A percentile compares a stretch with the other conserved stretches of the same genome.
Conservation (phyloP, 169 alveolate genomes). For the Plasmodium ovale region DNA sequence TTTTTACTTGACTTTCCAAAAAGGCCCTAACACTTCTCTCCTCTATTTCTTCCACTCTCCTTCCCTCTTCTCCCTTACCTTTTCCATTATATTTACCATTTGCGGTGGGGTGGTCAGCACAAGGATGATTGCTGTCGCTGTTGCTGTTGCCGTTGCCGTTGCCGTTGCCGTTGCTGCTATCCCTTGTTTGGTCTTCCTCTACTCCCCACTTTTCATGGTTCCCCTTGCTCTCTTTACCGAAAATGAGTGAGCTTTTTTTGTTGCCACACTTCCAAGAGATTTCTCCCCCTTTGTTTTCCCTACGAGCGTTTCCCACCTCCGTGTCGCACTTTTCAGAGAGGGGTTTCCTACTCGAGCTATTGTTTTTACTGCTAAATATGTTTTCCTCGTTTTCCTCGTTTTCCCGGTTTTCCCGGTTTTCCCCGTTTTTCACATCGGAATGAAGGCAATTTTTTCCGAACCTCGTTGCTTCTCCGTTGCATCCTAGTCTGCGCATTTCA, state of each 20-base stretch:
- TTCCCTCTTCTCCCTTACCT: not conserved
- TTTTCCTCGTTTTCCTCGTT: not conserved
- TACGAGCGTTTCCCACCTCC: not conserved
- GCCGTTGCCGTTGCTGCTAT: not conserved
- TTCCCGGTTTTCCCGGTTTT: not conserved
- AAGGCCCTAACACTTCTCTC: not conserved
- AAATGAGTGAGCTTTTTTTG: not conserved
- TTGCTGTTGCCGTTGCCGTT: not conserved
- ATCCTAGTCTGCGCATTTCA: not conserved
- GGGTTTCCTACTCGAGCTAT: not conserved
- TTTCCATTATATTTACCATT: not conserved
- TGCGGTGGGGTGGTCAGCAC: too few relatives aligned
- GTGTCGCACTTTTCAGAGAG: not conserved
- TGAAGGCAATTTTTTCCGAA: not conserved
- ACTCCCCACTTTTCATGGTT: not conserved
- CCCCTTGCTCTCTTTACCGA: not conserved
- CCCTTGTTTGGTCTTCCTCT: too few relatives aligned
- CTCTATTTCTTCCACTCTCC: not conserved
- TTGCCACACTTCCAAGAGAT: too few relatives aligned
- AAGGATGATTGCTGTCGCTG: not conserved
- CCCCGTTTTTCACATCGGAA: not conserved
- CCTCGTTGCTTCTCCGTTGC: too few relatives aligned
- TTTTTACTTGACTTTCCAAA: conserved; percentile 36
- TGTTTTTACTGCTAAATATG: not conserved
- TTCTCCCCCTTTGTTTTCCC: not conserved